Evolutionary conservation across 495 filamentous ascomycete genomes (phyloP).

Genomic region (Polyplosphaeria fusca): DNA sequence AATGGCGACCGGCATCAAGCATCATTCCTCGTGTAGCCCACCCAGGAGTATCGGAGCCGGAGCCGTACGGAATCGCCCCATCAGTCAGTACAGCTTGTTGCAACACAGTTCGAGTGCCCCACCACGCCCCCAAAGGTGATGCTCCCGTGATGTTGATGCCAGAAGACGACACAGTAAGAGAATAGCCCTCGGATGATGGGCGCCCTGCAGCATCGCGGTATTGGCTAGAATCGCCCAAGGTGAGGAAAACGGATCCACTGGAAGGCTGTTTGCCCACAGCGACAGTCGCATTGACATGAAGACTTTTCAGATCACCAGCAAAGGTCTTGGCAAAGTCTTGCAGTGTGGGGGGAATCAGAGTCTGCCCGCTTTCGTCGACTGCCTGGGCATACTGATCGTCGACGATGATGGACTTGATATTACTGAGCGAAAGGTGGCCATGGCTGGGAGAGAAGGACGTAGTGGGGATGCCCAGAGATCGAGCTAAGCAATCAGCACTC

Average conservation of each 20-base stretch:
- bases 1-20: constrained; percentile 52
- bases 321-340: constrained; percentile 47
- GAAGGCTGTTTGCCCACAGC: constrained; percentile 18
- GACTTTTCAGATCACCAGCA: constrained; percentile 40
- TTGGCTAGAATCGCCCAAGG: constrained; percentile 42
- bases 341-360: constrained; percentile 50
- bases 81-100: constrained; percentile 46
- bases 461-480: neutral
- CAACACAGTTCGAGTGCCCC: constrained; percentile 51
- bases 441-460: neutral
- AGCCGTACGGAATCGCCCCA: constrained; percentile 39
- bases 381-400: constrained; percentile 42
- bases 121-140: constrained; percentile 52
- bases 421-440: neutral
- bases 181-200: constrained; percentile 49
- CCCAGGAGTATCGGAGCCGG: constrained; percentile 47
- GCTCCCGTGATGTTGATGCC: constrained; percentile 50
- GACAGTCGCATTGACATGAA: constrained; percentile 37
- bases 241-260: constrained; percentile 47
- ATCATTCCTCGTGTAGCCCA: constrained; percentile 50
- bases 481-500: neutral
- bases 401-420: constrained; percentile 38
- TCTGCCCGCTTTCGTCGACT: constrained; percentile 45
- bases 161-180: constrained; percentile 39
- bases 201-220: constrained; percentile 46